phyloP scores from a whole-genome alignment of 2,329 filamentous ascomycete species.

The Botrytis elliptica region DNA sequence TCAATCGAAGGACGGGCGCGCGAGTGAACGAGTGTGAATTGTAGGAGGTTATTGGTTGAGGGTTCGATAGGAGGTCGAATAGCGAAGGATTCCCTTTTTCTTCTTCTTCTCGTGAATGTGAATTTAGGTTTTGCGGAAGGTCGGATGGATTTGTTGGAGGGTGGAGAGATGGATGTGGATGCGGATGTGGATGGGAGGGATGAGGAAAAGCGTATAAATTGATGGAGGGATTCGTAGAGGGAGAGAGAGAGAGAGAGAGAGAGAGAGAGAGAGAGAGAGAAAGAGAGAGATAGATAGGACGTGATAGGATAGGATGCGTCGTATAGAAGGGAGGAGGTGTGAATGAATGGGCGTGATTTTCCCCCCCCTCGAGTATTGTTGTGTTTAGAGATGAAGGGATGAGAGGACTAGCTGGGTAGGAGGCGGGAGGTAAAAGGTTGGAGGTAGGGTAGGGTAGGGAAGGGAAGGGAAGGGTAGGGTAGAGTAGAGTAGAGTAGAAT shows the following conservation, averaged over 20 bases:
- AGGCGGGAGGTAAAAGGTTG: not conserved
- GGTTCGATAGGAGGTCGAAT: slow-evolving; percentile 5
- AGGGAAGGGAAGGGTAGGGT: not conserved
- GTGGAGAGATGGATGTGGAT: not conserved
- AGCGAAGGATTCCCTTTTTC: slow-evolving; percentile 4
- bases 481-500: not conserved
- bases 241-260: not conserved
- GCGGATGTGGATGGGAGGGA: not conserved
- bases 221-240: not conserved
- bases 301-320: not conserved
- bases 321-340: not conserved
- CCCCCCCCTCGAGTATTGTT: not conserved
- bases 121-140: slow-evolving; percentile 2
- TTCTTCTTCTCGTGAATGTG: not conserved
- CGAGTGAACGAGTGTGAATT: not conserved
- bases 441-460: not conserved
- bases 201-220: not conserved
- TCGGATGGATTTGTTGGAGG: slow-evolving; percentile 4
- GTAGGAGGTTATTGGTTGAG: not conserved
- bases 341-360: not conserved
- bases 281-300: not conserved
- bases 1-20: not conserved
- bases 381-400: not conserved
- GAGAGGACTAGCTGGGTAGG: not conserved
- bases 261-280: not conserved